Evolutionary conservation across 441 rosid species (phyloP), one percentile per base, ranked within the genome.

Genomic region (Isatis lusitanica): DNA sequence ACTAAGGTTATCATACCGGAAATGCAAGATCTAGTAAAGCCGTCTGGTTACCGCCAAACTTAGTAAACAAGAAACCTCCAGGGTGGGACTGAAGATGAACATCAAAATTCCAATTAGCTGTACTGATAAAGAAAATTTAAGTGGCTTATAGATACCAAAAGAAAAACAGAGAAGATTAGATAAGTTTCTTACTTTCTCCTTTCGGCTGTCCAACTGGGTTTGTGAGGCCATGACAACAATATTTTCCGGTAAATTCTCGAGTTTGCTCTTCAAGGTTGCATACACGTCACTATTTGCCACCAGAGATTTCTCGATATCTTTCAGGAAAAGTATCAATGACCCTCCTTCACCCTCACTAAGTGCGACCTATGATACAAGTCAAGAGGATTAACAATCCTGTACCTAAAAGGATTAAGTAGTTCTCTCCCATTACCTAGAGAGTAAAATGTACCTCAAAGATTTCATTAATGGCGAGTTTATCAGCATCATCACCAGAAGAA

Each of bases 31-130:
- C 99, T 63, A 96, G 86, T 58, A 96, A 76, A 36, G 99, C 96
- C 12, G 99, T 91, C 75, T 91, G 97, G 78, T 88, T 96, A 87
- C 98, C 83, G 43, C 97, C 97, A 82, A 96, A 89, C 83, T 96
- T 96, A 6, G 99, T 96, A 73, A 96, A 93, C 66, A 96, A 67
- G 86, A 96, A 94, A 31, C 98, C 93, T 33, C 99, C 97, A 46
- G 97, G 92, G 79, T 93, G 97, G 39, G 97, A 88, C 99, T 96
- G 88, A 70, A 85, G 58, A 67, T 52, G 61, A 75, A 31, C 67
- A 68, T 63, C 16, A 40, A 48, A 7, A 28, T n/a, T 56, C 52
- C 9, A 48, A 35, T 61, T 33, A 76, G 33, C 2, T 46, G 58
- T 39, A 31, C 26, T 48, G 35, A n/a, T 39, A 68, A 44, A 43